Base-by-base conservation (phyloP, 805 yeast species). In the Kodamaea lidongshanica region DNA sequence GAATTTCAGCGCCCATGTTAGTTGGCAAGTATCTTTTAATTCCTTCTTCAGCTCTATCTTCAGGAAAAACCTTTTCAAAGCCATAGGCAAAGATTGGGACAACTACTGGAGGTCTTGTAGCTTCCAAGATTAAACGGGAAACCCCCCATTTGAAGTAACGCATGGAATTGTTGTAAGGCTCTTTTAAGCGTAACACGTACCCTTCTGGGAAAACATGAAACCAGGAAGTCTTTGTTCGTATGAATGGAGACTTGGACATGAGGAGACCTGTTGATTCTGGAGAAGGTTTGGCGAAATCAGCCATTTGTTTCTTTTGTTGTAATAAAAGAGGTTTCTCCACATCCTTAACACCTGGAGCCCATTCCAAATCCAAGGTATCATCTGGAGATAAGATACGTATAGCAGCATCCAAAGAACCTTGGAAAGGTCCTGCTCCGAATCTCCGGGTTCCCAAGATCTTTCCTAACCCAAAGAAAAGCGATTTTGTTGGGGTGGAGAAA, bases 141-240 rank as follows among this genome's bases (percentile, higher is more conserved):
- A 87, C 77, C 0, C 98, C 98, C 97, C 97, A 89, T 50, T 84
- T 80, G 66, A 92, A 89, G 56, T 84, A 89, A 39, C 96, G 66
- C 92, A 92, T 84, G 3, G 96, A 86, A 42, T 85, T 82, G 28
- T 71, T 66, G 50, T 74, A 77, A 0, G 96, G 96, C 19, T 79
- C 77, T 37, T 77, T 70, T 28, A 84, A 53, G 53, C 92, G 98
- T 31, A 89, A 71, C 4, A 89, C 97, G 52, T 79, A 85, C 0
- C 94, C 95, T 54, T 89, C 98, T 0, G 98, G 98, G 55, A 85
- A 89, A 4, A 87, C 75, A 52, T 89, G 97, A 35, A 92, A 74
- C 97, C 97, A 89, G 0, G 85, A 75, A 1, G 92, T 79, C 35
- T 71, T 74, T 10, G 67, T 55, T 33, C 88, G 61, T 16, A 73